Conservation (phyloP, 2,329 filamentous ascomycete species). For the Pezicula neosporulosa region DNA sequence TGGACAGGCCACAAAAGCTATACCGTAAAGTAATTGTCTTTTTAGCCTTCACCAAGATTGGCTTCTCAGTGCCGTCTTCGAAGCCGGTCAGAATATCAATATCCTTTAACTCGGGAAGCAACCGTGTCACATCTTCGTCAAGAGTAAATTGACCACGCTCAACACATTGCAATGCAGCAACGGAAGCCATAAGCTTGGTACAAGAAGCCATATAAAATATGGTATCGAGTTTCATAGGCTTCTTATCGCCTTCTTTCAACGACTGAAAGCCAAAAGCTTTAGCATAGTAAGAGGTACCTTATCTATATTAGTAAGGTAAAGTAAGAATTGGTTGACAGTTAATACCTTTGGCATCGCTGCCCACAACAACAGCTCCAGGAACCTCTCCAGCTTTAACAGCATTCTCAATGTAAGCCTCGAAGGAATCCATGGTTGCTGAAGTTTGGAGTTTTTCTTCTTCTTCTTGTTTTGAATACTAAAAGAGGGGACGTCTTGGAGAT, state of each 20-base stretch:
- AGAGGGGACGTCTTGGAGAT: no score
- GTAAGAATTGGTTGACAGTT: not conserved
- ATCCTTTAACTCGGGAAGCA: constrained; percentile 18
- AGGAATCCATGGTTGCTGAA: not conserved
- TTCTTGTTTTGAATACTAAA: no score
- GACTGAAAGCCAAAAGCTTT: constrained; percentile 1
- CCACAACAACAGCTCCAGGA: not conserved
- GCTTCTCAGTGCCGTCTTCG: constrained; percentile 13
- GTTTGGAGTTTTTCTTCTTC: no score
- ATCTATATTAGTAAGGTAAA: not conserved
- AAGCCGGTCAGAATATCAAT: constrained; percentile 23
- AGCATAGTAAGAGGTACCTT: constrained; percentile 1
- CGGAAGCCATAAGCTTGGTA: constrained; percentile 37
- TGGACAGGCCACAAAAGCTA: not conserved
- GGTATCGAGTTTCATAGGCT: constrained; percentile 42
- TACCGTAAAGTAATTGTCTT: constrained; percentile 27
- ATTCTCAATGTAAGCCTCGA: not conserved
- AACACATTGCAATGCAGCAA: constrained; percentile 46
- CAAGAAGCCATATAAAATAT: constrained; percentile 59
- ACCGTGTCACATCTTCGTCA: constrained; percentile 16
- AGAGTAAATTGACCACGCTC: constrained; percentile 45
- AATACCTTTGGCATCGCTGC: not conserved
- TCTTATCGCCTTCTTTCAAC: not conserved
- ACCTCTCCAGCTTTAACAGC: not conserved
- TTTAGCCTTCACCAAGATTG: constrained; percentile 14